Percentiles rank a stretch among this genome's conserved stretches.
phyloP scores from a whole-genome alignment of 495 filamentous ascomycete species.

The Xylaria flabelliformis region DNA sequence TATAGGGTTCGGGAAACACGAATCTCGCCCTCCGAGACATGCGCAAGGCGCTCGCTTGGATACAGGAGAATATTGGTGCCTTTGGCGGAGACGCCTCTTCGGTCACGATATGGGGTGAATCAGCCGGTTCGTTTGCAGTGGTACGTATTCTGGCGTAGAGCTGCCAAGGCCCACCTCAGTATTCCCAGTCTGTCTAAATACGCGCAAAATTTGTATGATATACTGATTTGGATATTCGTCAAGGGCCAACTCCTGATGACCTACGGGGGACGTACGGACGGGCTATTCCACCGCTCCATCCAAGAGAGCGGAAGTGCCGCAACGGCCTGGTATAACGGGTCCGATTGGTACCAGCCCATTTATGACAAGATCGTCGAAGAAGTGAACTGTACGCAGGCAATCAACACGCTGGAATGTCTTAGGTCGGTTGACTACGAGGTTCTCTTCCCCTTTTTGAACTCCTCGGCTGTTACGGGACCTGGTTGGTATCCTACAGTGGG shows the following conservation, averaged over 20 bases:
- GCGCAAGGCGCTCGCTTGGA: slow-evolving; percentile 61
- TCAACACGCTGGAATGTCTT: slow-evolving; percentile 52
- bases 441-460: slow-evolving; percentile 39
- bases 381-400: slow-evolving; percentile 46
- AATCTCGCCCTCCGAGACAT: slow-evolving; percentile 58
- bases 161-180: too few species aligned
- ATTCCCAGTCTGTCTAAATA: neutral
- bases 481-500: slow-evolving; percentile 53
- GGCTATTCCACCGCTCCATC: slow-evolving; percentile 60
- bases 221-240: neutral
- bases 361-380: slow-evolving; percentile 52
- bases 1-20: slow-evolving; percentile 43
- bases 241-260: slow-evolving; percentile 43
- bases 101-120: slow-evolving; percentile 49
- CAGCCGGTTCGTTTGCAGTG: slow-evolving; percentile 45
- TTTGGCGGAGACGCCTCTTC: slow-evolving; percentile 62
- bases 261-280: slow-evolving; percentile 51
- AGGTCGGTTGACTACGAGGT: slow-evolving; percentile 42
- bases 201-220: neutral
- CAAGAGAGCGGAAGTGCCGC: slow-evolving; percentile 53
- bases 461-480: slow-evolving; percentile 27
- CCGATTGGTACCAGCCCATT: slow-evolving; percentile 45
- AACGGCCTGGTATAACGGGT: slow-evolving; percentile 43
- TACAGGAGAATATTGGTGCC: slow-evolving; percentile 61
- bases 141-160: slow-evolving; percentile 27